Conservation (phyloP, 306 rosid genomes). For the Chamaecrista fasciculata region DNA sequence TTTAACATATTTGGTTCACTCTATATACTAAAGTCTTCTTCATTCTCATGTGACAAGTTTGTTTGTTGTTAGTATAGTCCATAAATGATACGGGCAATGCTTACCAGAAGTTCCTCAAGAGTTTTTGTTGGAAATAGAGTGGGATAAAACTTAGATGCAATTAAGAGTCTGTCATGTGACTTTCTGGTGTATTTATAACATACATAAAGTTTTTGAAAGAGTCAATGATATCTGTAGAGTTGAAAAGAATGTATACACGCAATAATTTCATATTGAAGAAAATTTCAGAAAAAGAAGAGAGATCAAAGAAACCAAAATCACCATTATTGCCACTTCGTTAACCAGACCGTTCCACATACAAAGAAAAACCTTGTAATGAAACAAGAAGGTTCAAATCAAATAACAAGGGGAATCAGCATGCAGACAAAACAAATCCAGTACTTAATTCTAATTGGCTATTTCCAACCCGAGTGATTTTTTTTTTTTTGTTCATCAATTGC, state of each 20-base stretch:
- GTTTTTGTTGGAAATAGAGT: too few species aligned
- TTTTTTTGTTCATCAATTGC: conserved; percentile 24
- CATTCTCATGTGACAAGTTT: too few species aligned
- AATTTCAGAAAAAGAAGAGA: not conserved
- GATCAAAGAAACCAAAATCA: not conserved
- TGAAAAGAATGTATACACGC: not conserved
- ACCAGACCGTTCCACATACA: not conserved
- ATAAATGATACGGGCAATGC: too few species aligned
- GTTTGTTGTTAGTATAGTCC: too few species aligned
- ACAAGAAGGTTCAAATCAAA: not conserved
- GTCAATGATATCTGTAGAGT: not conserved
- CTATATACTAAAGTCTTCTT: too few species aligned
- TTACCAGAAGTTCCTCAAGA: too few species aligned
- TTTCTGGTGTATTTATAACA: too few species aligned
- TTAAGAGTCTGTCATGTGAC: not conserved
- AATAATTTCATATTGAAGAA: too few species aligned
- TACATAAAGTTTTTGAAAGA: too few species aligned
- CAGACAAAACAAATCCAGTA: conserved; percentile 11
- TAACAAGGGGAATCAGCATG: conserved; percentile 14
- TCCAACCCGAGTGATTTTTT: conserved; percentile 18
- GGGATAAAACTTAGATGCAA: not conserved
- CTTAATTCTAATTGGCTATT: conserved; percentile 27
- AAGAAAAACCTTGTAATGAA: conserved; percentile 2
- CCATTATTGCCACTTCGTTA: not conserved
- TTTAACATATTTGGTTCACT: not conserved